Conservation (phyloP, 2,329 filamentous ascomycete genomes). For the Sporothrix globosa region DNA sequence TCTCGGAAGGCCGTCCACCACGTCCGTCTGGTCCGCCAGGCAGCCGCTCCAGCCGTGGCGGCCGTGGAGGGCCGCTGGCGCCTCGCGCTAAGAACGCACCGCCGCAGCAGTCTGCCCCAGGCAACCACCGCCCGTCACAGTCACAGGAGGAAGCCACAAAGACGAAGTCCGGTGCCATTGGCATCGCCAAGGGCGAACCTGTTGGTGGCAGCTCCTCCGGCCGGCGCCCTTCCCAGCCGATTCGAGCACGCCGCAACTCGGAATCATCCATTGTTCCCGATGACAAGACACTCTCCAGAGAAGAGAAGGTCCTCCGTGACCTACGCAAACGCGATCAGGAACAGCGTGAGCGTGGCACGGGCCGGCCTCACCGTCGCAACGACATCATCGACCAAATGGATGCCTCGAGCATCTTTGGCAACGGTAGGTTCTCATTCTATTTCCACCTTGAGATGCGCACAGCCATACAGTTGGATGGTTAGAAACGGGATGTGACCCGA, state of each 20-base stretch:
- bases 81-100: conserved; percentile 54
- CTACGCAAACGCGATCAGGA: conserved; percentile 57
- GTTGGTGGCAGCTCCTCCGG: background rate
- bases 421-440: conserved; percentile 70
- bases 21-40: conserved; percentile 38
- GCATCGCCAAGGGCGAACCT: conserved; percentile 7
- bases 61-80: conserved; percentile 47
- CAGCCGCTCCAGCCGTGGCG: conserved; percentile 42
- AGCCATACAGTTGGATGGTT: background rate
- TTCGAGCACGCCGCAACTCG: conserved; percentile 72
- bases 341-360: conserved; percentile 54
- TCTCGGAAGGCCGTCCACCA: conserved; percentile 29
- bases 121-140: conserved; percentile 62
- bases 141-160: conserved; percentile 68
- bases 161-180: conserved; percentile 46
- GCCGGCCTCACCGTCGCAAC: conserved; percentile 59
- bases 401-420: conserved; percentile 93
- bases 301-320: conserved; percentile 58
- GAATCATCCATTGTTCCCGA: conserved; percentile 71
- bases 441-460: conserved; percentile 8
- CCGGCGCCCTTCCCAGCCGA: conserved; percentile 42
- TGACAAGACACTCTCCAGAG: conserved; percentile 62
- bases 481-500: background rate
- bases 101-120: conserved; percentile 48
- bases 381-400: conserved; percentile 97